A percentile compares a stretch with the other conserved stretches of the same genome.
phyloP scores from a whole-genome alignment of 768 basidiomycete genomes.

The Tubosaeta sp. region DNA sequence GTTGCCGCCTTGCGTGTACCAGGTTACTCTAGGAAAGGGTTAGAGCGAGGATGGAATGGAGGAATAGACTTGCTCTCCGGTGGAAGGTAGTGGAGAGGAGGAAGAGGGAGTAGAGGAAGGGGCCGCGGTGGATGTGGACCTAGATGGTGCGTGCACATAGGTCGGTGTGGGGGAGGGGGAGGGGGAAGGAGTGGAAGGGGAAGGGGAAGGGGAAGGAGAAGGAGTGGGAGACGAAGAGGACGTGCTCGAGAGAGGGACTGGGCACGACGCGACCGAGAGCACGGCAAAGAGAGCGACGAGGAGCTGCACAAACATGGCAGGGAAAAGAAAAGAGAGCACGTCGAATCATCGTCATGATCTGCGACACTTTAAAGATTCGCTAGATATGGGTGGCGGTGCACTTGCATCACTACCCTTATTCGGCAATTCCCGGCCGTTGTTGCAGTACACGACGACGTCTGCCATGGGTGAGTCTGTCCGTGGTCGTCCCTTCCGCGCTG shows the following conservation, averaged over 20 bases:
- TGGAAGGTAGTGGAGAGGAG: background rate
- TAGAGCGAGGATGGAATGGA: background rate
- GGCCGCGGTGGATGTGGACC: too few species aligned
- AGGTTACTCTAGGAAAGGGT: constrained; percentile 47
- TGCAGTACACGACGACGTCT: constrained; percentile 1
- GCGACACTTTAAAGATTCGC: background rate
- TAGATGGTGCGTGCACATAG: background rate
- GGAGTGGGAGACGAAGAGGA: background rate
- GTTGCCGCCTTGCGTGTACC: constrained; percentile 64
- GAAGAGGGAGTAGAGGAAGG: background rate
- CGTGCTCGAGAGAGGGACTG: constrained; percentile 9
- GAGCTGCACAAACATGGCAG: constrained; percentile 34
- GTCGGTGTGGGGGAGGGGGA: background rate
- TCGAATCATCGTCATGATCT: background rate
- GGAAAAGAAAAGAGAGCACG: background rate
- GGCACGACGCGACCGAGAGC: constrained; percentile 48
- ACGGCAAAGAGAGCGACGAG: constrained; percentile 54
- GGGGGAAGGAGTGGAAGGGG: background rate
- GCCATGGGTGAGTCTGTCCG: constrained; percentile 22
- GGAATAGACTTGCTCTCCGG: constrained; percentile 42
- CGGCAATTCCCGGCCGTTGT: constrained; percentile 4
- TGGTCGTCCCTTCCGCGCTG: background rate
- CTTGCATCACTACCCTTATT: background rate
- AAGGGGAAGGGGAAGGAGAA: background rate
- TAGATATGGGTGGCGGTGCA: background rate